Evolutionary conservation across 2,329 filamentous ascomycete species (phyloP), one percentile per base, ranked within the genome.

Genomic region (Arachnomyces sp.): DNA sequence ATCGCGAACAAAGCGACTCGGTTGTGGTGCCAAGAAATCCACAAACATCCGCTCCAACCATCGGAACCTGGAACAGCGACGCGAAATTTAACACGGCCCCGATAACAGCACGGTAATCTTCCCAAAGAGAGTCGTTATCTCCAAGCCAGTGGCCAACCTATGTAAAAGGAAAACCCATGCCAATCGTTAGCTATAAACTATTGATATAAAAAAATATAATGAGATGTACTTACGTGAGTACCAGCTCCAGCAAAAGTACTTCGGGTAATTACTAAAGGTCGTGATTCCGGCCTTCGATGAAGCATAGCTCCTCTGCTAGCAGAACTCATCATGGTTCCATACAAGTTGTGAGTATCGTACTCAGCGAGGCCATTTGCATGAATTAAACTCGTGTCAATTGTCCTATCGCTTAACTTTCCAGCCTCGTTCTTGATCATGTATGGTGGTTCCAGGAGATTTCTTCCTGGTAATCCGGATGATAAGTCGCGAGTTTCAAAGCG

Each of bases 331-430:
- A 85, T 79, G 6, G 76, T 74, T 1, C 84, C 84, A 57, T 84
- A 87, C 1, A 88, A 60, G 50, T 88, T 88, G 58, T 89, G 84
- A 0, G 79, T 83, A 49, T 89, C 84, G 54, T 84, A 86, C 58
- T 84, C 77, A 14, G 70, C 67, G 29, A 79, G 61, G 9, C 82
- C 82, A 43, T 82, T 70, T 2, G 53, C 48, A 56, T 86, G 82
- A 7, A 80, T 71, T 7, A 85, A 63, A 53, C 85, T 74, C 0
- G 81, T 83, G 47, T 77, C 70, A 39, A 85, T 74, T 0, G 82
- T 80, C 52, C 75, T 70, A 57, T 76, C 75, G 31, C 59, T 61
- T 2, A 69, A 54, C 12, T 51, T 53, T 1, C 73, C 75, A 1
- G 73, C 74, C 33, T 71, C 74, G 56, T 84, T 83, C 48, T 76